phyloP scores from a whole-genome alignment of 805 yeast species.

The Babjeviella inositovora region DNA sequence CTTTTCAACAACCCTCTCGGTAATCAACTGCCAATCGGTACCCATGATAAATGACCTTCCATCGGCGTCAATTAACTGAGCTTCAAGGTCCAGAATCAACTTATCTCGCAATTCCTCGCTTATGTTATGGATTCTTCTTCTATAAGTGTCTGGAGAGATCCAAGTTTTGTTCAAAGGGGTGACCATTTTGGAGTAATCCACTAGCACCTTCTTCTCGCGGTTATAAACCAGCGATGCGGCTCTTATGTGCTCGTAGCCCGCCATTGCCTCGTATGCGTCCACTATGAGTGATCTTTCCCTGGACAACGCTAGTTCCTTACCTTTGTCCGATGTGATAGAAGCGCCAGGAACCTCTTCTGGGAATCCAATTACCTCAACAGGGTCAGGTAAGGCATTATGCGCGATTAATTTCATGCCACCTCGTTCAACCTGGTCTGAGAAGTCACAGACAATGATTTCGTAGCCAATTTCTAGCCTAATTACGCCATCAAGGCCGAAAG shows the following conservation, averaged over 20 bases:
- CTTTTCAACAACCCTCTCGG: slow-evolving; percentile 29
- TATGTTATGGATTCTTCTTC: slow-evolving; percentile 18
- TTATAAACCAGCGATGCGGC: slow-evolving; percentile 29
- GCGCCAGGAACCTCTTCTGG: slow-evolving; percentile 10
- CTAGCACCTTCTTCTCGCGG: slow-evolving; percentile 27
- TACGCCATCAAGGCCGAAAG: slow-evolving; percentile 35
- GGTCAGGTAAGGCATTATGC: slow-evolving; percentile 19
- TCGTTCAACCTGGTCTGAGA: slow-evolving; percentile 26
- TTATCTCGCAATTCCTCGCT: slow-evolving; percentile 14
- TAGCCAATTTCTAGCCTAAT: slow-evolving; percentile 44
- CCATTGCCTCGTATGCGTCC: slow-evolving; percentile 11
- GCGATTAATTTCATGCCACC: too few relatives aligned
- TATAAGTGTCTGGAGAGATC: slow-evolving; percentile 30
- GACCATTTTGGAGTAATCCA: slow-evolving; percentile 35
- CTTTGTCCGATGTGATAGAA: slow-evolving; percentile 1
- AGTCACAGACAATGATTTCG: slow-evolving; percentile 47
- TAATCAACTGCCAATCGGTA: slow-evolving; percentile 39
- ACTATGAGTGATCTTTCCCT: slow-evolving; percentile 7
- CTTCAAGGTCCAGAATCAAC: slow-evolving; percentile 16
- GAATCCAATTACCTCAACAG: slow-evolving; percentile 18
- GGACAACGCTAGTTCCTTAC: slow-evolving; percentile 1
- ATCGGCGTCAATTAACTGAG: too few relatives aligned
- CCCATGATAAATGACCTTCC: slow-evolving; percentile 19
- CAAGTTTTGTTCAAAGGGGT: slow-evolving; percentile 36
- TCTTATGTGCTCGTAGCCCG: slow-evolving; percentile 23